phyloP scores from a whole-genome alignment of 164 flowering plant genomes.

The Saururus chinensis region DNA sequence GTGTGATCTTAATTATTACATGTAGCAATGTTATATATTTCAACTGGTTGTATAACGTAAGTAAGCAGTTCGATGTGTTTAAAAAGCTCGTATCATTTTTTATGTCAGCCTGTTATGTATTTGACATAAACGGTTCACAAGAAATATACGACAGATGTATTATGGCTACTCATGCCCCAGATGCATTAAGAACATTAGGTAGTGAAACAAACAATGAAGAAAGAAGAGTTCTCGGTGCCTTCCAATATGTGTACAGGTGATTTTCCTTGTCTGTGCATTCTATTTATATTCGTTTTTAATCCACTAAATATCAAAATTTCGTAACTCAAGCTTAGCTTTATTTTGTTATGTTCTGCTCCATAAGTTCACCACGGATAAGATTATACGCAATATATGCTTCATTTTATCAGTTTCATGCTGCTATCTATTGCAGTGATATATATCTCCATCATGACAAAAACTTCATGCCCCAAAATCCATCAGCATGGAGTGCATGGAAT shows the following conservation, averaged over 20 bases:
- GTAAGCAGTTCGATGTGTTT: no score
- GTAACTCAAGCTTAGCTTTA: no score
- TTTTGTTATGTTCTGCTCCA: no score
- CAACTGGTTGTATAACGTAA: no score
- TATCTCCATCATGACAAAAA: conserved; percentile 76
- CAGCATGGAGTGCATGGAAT: conserved; percentile 99
- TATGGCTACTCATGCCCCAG: conserved; percentile 74
- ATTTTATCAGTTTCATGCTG: not conserved
- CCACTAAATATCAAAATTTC: no score
- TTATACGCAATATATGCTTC: no score
- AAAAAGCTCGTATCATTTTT: no score
- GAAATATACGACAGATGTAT: conserved; percentile 52
- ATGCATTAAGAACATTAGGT: conserved; percentile 57
- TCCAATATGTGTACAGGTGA: conserved; percentile 79
- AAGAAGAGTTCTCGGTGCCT: conserved; percentile 72
- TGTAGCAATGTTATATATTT: no score
- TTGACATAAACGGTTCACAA: conserved; percentile 36
- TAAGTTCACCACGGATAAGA: not conserved
- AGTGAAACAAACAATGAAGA: conserved; percentile 65
- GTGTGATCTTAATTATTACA: not conserved
- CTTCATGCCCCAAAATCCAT: conserved; percentile 78
- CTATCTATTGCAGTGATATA: conserved; percentile 62
- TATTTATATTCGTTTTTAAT: no score
- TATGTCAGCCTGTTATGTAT: conserved; percentile 62
- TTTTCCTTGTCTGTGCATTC: not conserved